Conservation (phyloP, 23 red algal genomes). For the Chondrus crispus region DNA sequence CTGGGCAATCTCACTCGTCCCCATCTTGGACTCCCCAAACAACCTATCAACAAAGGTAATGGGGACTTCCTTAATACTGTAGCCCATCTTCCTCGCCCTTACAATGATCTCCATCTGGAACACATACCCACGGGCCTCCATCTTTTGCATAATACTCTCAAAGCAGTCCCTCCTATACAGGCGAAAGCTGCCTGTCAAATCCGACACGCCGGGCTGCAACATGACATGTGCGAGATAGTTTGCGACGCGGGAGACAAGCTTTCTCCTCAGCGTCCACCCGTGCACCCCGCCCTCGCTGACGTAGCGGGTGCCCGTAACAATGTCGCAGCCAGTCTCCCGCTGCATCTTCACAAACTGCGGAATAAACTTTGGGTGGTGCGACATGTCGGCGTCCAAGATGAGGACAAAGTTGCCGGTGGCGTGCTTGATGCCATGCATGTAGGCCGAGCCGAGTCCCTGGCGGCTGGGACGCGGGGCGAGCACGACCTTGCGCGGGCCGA, state of each 20-base stretch:
- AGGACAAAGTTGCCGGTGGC: conserved; percentile 72
- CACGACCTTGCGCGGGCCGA: conserved; percentile 53
- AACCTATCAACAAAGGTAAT: conserved; percentile 98
- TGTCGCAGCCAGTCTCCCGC: conserved; percentile 53
- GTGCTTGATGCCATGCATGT: conserved; percentile 69
- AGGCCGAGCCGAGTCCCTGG: conserved; percentile 86
- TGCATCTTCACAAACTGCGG: conserved; percentile 66
- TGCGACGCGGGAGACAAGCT: conserved; percentile 81
- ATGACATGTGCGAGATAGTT: conserved; percentile 84
- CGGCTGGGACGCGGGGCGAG: conserved; percentile 65
- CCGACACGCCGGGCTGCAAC: conserved; percentile 72
- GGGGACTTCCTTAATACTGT: conserved; percentile 74
- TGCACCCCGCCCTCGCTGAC: conserved; percentile 66
- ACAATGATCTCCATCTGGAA: conserved; percentile 99
- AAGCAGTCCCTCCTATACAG: conserved; percentile 73
- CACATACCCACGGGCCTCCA: conserved; percentile 73
- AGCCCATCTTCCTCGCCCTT: conserved; percentile 70
- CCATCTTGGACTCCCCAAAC: conserved; percentile 92
- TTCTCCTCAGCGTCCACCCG: conserved; percentile 84
- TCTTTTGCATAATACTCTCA: conserved; percentile 55
- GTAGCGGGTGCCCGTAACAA: conserved; percentile 94
- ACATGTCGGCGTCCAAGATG: conserved; percentile 94
- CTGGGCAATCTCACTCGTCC: conserved; percentile 70
- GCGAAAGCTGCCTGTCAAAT: conserved; percentile 96
- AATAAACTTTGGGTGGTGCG: conserved; percentile 92